Evolutionary conservation across 345 rosid genomes (phyloP), one percentile per base, ranked within the genome.

Genomic region (Camelina neglecta): DNA sequence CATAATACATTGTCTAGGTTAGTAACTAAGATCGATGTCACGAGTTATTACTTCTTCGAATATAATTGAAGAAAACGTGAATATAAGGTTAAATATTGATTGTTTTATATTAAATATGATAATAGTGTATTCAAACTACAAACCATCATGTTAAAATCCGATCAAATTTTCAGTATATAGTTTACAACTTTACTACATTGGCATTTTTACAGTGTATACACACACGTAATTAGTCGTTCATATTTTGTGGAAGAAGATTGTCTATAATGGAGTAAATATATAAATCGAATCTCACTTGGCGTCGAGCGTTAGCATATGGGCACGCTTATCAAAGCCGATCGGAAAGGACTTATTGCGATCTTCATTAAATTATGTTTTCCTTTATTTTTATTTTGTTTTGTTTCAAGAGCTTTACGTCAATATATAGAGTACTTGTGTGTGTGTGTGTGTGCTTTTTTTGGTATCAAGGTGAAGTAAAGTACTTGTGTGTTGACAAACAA

Each of bases 251-350:
- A 11, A 11, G 57, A 21, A 51, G 21, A 60, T 20, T 39, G 31
- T 60, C 29, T 60, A 35, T 35, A 57, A 23, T 62, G 39, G 60
- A 56, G 6, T 15, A 7, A 49, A 76, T 63, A 57, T 23, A 57
- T 23, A 69, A 69, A 54, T 70, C 61, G 66, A 57, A 77, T 71
- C 75, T 77, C 76, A 71, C 33, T 64, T 71, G 79, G 70, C 79
- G 24, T 64, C 64, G 60, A 66, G 60, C 36, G 66, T 66, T 58
- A 11, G 53, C 58, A 57, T 33, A 69, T 77, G 80, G 76, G 76
- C 76, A 77, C 80, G 54, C 80, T 47, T 63, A 56, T 48, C 76
- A 65, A 71, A 58, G 51, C 71, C 67, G 80, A 77, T 71, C 60
- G 60, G 8, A 23, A 57, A 77, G 53, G 54, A 71, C 76, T 63